Conservation (phyloP, 371 early-diverging fungal species). For the Mortierella sp. region DNA sequence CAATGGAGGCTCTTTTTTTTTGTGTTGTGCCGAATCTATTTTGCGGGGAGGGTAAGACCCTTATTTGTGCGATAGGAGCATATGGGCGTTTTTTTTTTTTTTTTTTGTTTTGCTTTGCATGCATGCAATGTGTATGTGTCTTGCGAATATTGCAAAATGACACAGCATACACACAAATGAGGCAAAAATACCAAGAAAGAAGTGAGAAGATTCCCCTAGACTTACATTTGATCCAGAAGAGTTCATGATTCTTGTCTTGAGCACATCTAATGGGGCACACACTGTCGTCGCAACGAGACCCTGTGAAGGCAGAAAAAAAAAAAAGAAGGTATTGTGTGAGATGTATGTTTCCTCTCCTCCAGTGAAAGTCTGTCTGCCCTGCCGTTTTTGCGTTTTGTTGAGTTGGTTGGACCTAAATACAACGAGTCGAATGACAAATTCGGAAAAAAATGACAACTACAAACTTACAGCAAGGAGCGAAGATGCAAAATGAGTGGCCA, state of each 20-base stretch:
- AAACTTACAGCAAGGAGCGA: constrained; percentile 81
- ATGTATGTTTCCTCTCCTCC: background rate
- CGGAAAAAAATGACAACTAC: background rate
- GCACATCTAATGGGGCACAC: constrained; percentile 90
- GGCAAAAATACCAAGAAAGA: background rate
- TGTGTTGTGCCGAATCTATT: background rate
- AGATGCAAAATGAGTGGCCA: constrained; percentile 79
- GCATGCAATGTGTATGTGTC: background rate
- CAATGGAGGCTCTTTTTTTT: background rate
- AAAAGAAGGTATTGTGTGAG: constrained; percentile 2
- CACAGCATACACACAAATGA: constrained; percentile 2
- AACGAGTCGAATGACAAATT: constrained; percentile 13
- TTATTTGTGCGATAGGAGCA: background rate
- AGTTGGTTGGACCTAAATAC: background rate
- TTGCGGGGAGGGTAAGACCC: background rate
- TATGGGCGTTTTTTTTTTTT: background rate
- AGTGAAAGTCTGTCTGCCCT: background rate
- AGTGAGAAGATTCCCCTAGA: background rate
- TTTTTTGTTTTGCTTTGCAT: background rate
- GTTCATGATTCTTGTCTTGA: constrained; percentile 93
- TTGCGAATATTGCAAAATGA: background rate
- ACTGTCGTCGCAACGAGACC: constrained; percentile 93
- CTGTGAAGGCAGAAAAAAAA: constrained; percentile 38
- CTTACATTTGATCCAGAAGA: constrained; percentile 58
- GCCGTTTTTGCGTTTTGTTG: background rate